Conservation (phyloP, 78 protist genomes). For the Mastigamoeba balamuthi region DNA sequence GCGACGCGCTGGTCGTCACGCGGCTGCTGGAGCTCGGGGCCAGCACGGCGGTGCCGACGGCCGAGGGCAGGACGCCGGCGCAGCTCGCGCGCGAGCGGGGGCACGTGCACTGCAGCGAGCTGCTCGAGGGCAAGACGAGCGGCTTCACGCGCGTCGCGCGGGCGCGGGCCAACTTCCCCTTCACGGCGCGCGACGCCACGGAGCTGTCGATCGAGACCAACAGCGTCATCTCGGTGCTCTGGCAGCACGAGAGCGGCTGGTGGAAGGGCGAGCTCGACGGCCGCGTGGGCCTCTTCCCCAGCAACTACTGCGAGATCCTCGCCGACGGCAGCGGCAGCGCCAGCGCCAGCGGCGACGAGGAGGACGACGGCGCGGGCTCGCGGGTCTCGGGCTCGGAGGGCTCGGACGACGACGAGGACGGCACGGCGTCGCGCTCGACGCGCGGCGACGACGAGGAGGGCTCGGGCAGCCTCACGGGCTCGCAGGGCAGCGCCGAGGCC, state of each 20-base stretch:
- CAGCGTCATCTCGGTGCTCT: neutral
- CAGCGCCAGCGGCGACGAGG: no score
- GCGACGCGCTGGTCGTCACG: neutral
- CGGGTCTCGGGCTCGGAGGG: no score
- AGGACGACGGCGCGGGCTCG: no score
- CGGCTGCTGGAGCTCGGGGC: neutral
- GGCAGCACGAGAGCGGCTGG: neutral
- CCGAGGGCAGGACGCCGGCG: neutral
- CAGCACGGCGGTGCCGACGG: neutral
- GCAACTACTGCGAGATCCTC: constrained; percentile 24
- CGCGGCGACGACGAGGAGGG: no score
- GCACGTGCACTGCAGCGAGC: neutral
- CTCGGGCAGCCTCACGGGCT: no score
- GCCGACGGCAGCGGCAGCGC: no score
- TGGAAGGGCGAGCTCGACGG: constrained; percentile 10
- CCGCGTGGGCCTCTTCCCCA: constrained; percentile 39
- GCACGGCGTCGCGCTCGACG: no score
- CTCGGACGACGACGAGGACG: no score
- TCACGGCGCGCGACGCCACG: neutral
- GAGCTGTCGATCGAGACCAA: neutral
- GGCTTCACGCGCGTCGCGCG: neutral
- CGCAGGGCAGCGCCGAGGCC: no score
- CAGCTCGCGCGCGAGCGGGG: neutral
- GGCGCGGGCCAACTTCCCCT: neutral
- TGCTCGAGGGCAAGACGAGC: neutral